These are phyloP conservation scores for Vararia minispora DNA, from an alignment of 768 basidiomycete species.

Conservation along the genomic window DNA sequence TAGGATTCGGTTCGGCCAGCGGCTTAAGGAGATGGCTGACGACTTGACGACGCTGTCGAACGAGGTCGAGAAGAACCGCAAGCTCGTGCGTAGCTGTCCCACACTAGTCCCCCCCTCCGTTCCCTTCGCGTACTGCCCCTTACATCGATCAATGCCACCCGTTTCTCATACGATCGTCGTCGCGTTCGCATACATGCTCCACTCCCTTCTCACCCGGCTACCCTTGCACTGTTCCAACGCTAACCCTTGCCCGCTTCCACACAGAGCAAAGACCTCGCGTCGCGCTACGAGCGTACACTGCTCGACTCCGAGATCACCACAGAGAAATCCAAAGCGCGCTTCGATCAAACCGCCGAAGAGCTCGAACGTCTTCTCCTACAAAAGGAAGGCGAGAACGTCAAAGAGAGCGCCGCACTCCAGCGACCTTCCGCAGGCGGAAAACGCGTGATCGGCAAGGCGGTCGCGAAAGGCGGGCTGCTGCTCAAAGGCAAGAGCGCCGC, in stretches of 20 bases:
- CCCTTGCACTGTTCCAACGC: neutral
- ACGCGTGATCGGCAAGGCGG: constrained; percentile 81
- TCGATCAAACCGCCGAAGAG: constrained; percentile 88
- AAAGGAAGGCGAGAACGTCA: constrained; percentile 90
- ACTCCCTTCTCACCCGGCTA: neutral
- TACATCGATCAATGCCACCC: neutral
- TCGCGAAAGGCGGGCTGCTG: constrained; percentile 80
- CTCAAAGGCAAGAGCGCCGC: constrained; percentile 84
- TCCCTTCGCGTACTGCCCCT: too few relatives aligned
- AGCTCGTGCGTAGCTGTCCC: constrained; percentile 56
- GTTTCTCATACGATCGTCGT: too few relatives aligned
- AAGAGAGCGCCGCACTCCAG: constrained; percentile 64
- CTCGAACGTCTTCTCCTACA: constrained; percentile 84
- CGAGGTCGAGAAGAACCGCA: constrained; percentile 92
- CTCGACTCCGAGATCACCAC: constrained; percentile 80
- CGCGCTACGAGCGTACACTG: constrained; percentile 77
- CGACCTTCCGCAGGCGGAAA: constrained; percentile 58
- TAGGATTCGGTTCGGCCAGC: constrained; percentile 71
- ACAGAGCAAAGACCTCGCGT: constrained; percentile 86
- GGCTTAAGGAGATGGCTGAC: constrained; percentile 95
- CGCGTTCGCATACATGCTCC: too few relatives aligned
- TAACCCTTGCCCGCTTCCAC: neutral
- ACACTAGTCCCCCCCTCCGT: too few relatives aligned
- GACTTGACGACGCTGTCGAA: constrained; percentile 75
- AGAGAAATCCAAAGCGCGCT: constrained; percentile 80